These are phyloP conservation scores for Neurospora sp. DNA, from an alignment of 495 filamentous ascomycete species.

Conservation along the genomic window DNA sequence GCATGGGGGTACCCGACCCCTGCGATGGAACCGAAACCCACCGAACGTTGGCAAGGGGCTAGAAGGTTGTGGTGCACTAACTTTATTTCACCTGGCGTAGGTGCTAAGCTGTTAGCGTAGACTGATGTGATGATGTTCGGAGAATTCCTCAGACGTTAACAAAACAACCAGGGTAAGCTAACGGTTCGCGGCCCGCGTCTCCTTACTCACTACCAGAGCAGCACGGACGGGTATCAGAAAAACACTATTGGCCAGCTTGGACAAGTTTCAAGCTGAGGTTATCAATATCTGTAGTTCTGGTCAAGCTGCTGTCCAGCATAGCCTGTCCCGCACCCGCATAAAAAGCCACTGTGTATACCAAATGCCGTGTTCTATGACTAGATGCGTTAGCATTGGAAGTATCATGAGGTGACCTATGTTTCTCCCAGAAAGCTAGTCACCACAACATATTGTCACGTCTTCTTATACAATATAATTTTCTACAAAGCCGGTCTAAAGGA, in stretches of 20 bases:
- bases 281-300: neutral
- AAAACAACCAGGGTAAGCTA: neutral
- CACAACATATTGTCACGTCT: neutral
- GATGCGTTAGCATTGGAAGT: neutral
- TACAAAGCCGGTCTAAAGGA: neutral
- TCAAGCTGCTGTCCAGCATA: neutral
- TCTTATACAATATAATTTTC: neutral
- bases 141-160: constrained; percentile 9
- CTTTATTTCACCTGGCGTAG: too few relatives aligned
- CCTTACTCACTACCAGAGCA: neutral
- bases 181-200: neutral
- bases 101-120: too few relatives aligned
- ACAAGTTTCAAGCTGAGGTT: neutral
- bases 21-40: neutral
- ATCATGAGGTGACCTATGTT: neutral
- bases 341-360: neutral
- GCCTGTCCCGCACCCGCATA: neutral
- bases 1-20: neutral
- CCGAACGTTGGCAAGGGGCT: neutral
- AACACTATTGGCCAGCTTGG: neutral
- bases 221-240: neutral
- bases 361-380: neutral
- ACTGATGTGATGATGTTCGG: neutral
- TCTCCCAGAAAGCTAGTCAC: neutral
- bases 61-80: neutral